Base-by-base conservation (phyloP, 2,329 filamentous ascomycete genomes). In the Penicillium thymicola region DNA sequence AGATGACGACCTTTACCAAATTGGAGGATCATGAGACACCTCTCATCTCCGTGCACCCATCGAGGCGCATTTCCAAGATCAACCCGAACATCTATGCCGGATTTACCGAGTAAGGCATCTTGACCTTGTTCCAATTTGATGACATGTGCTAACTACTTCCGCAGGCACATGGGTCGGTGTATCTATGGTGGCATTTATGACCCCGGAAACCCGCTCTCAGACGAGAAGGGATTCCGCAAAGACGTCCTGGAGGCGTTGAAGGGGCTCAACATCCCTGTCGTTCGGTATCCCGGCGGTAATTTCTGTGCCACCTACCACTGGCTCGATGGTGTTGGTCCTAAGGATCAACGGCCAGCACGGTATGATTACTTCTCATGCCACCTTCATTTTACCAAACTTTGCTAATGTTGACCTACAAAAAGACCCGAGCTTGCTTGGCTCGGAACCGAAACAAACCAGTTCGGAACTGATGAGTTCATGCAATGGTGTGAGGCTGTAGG, bases 171-270 rank as follows among this genome's bases (percentile, higher is more conserved):
- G 89, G 90, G 90, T 66, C 85, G 90, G 59, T 94, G 90, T 78
- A 92, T 94, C 69, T 93, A 94, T 71, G 89, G 89, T 61, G 90
- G 90, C 62, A 88, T 94, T 70, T 93, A 92, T 74, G 89, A 93
- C 65, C 89, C 89, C 1, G 82, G 81, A 34, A 92, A 86, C 71
- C 76, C 85, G 3, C 80, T 92, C n/a, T 86, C 88, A 2, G 89
- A 92, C 64, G 79, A 84, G 52, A 79, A 89, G 62, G 89, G 89
- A 41, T 93, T 90, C 76, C 86, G 90, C 38, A 89, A 82, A 63
- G 90, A 94, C 74, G 90, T 94, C 41, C 82, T 94, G 25, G 81
- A 84, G 41, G 86, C 88, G 6, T 79, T 94, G 60, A 83, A 85
- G 68, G 88, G 92, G 63, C 81, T 94, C 52, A 82, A 89, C 51